These are phyloP conservation scores for Alternaria hordeiaustralica DNA, from an alignment of 2,329 filamentous ascomycete genomes.

Conservation along the genomic window DNA sequence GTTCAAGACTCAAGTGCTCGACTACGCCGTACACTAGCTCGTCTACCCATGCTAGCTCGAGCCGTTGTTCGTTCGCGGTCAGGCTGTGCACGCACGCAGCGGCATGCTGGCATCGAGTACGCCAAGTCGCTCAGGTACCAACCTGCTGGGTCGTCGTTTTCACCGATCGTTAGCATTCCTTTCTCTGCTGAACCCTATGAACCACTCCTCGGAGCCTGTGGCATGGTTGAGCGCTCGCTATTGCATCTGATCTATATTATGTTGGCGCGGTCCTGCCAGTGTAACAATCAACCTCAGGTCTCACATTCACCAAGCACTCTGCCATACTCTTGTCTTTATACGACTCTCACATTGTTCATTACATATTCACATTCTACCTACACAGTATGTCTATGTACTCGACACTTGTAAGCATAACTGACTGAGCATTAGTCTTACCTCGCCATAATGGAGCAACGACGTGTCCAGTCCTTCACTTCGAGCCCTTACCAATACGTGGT, in stretches of 20 bases:
- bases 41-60: conserved; percentile 20
- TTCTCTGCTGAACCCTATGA: conserved; percentile 6
- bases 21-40: conserved; percentile 22
- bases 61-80: conserved; percentile 22
- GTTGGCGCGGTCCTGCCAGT: neutral
- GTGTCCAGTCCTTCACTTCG: conserved; percentile 10
- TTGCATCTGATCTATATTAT: conserved; percentile 15
- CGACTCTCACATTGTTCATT: no score
- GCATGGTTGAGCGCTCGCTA: conserved; percentile 4
- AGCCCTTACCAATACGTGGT: conserved; percentile 14
- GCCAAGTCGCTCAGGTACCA: conserved; percentile 26
- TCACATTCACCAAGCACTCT: neutral
- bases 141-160: conserved; percentile 16
- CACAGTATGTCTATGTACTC: neutral
- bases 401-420: neutral
- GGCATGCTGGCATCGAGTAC: conserved; percentile 14
- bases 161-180: conserved; percentile 19
- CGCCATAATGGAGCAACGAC: conserved; percentile 16
- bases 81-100: conserved; percentile 17
- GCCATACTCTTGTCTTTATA: neutral
- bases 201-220: conserved; percentile 4
- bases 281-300: neutral
- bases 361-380: neutral
- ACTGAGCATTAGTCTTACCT: neutral
- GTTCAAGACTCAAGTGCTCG: conserved; percentile 1